Conservation (phyloP, 345 rosid species). For the rapeseed (Brassica napus) region DNA sequence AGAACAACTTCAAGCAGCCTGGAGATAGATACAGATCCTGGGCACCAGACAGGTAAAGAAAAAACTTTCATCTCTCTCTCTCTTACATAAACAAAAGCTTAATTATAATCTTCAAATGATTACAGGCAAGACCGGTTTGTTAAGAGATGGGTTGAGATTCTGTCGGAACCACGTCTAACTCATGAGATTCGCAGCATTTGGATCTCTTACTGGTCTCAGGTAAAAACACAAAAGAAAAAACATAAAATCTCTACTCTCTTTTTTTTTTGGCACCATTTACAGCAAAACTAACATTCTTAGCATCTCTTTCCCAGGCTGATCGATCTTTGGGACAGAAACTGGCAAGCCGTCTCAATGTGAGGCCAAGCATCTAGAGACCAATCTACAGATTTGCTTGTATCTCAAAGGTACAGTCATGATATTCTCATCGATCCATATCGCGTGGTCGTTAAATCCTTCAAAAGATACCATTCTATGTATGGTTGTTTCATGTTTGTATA, state of each 20-base stretch:
- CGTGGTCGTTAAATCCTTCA: constrained; percentile 3
- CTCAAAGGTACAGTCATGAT: not conserved
- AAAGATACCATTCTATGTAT: not conserved
- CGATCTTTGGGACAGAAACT: constrained; percentile 76
- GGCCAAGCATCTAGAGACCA: constrained; percentile 56
- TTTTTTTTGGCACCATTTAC: not conserved
- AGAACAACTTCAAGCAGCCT: constrained; percentile 88
- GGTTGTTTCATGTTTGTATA: constrained; percentile 21
- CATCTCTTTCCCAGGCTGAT: constrained; percentile 47
- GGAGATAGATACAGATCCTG: constrained; percentile 85
- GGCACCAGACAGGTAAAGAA: constrained; percentile 70
- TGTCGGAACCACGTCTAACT: constrained; percentile 79
- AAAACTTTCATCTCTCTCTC: not conserved
- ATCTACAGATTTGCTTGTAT: not conserved
- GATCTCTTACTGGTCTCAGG: constrained; percentile 86
- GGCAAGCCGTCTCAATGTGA: constrained; percentile 64
- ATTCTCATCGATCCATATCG: constrained; percentile 23
- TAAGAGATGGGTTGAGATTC: constrained; percentile 65
- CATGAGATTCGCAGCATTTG: constrained; percentile 75
- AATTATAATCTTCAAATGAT: not conserved
- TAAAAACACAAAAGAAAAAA: constrained; percentile 12
- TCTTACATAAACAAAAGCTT: not conserved
- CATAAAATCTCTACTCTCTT: not conserved
- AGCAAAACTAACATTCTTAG: constrained; percentile 5
- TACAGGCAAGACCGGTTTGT: constrained; percentile 81